Base-by-base conservation (phyloP, 139 green algal genomes). In the Closterium sp. region DNA sequence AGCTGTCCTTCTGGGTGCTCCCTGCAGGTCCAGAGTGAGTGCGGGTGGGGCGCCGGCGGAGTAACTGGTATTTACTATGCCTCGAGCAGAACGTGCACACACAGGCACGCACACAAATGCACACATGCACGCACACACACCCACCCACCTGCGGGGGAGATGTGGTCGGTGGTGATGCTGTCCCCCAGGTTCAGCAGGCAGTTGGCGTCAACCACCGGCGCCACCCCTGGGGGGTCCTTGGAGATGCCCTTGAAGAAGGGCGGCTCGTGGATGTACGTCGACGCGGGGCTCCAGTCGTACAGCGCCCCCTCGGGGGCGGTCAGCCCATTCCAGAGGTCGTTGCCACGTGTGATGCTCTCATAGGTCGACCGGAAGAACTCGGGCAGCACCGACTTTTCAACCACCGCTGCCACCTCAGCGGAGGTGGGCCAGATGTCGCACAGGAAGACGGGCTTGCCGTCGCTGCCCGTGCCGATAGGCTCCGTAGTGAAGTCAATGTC, bases 211-310 rank as follows among this genome's bases (percentile, higher is more conserved):
- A 94, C 89, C 64, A 95, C 92, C 3, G 36, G 69, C n/a, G 66
- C 19, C 35, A 25, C 86, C 34, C 90, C 90, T 25, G 90, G 90
- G 3, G 91, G 86, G 33, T 95, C 91, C 32, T 85, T 86, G 1
- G n/a, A 32, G 32, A 95, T 95, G 10, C 33, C 34, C 90, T 95
- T 94, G 92, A 95, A 95, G 92, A 92, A 95, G 33, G 92, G 92
- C 8, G 92, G 92, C 38, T 95, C 87, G 91, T 95, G 90, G 10
- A 95, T 81, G 88, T 95, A 95, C 25, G 92, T 94, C 28, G 92
- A 94, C 1, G 83, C 91, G 43, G 85, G 34, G 90, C 91, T 91
- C 92, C 92, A 94, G 2, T 55, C 84, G 25, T 94, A 94, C n/a
- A 94, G 90, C 32, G 83, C 30, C 3, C 92, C 92, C 8, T 93